phyloP scores from a whole-genome alignment of 768 basidiomycete species.

The Harrya chromipes region DNA sequence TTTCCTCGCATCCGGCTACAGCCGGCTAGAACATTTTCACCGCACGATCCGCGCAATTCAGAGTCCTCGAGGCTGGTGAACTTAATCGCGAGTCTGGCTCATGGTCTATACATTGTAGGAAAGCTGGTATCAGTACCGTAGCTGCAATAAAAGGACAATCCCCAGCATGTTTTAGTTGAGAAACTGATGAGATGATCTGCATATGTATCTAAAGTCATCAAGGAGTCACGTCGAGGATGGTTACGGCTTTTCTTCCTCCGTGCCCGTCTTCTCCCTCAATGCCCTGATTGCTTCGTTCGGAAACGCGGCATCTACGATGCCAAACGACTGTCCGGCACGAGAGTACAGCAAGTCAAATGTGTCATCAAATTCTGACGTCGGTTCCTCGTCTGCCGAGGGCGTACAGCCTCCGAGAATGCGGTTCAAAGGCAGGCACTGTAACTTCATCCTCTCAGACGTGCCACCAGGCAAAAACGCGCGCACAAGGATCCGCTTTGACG shows the following conservation, averaged over 20 bases:
- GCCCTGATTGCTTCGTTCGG: constrained; percentile 17
- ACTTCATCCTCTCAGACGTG: constrained; percentile 21
- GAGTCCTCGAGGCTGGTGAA: neutral
- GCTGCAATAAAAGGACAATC: constrained; percentile 3
- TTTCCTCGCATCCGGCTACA: neutral
- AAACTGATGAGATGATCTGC: too few species aligned
- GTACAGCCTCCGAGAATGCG: constrained; percentile 11
- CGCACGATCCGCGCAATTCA: constrained; percentile 3
- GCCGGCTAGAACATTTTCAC: constrained; percentile 8
- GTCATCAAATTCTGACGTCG: constrained; percentile 13
- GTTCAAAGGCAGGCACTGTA: constrained; percentile 25
- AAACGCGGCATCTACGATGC: constrained; percentile 22
- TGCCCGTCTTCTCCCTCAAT: constrained; percentile 10
- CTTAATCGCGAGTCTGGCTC: neutral
- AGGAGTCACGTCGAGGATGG: neutral
- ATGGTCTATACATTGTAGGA: constrained; percentile 4
- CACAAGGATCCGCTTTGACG: constrained; percentile 21
- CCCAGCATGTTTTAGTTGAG: too few species aligned
- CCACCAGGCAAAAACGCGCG: constrained; percentile 29
- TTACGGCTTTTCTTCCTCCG: neutral
- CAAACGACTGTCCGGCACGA: constrained; percentile 14
- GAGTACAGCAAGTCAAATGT: constrained; percentile 28
- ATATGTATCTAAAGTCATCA: neutral
- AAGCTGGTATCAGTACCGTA: constrained; percentile 4
- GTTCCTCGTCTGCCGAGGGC: constrained; percentile 13